These are phyloP conservation scores for Irpex sp. DNA, from an alignment of 1,284 basidiomycete species.

Conservation along the genomic window DNA sequence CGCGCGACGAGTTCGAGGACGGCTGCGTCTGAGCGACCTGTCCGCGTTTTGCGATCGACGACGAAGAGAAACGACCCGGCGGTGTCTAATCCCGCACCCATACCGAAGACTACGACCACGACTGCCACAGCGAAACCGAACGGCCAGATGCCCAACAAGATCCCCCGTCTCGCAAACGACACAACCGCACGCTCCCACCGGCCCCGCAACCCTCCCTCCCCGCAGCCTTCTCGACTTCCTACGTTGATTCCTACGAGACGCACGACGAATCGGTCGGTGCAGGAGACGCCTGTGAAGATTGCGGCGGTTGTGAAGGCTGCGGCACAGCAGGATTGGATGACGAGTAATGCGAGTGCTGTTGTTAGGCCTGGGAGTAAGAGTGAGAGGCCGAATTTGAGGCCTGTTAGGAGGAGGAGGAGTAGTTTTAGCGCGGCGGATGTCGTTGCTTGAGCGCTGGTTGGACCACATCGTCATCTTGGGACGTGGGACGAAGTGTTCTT, in stretches of 20 bases:
- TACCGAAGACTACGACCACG: constrained; percentile 6
- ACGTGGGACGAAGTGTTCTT: background rate
- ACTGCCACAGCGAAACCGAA: constrained; percentile 24
- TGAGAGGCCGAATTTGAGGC: constrained; percentile 66
- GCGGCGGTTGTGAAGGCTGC: constrained; percentile 22
- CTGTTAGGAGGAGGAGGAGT: constrained; percentile 68
- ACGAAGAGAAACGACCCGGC: constrained; percentile 42
- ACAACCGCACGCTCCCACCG: constrained; percentile 42
- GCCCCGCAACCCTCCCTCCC: constrained; percentile 45
- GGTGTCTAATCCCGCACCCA: constrained; percentile 24
- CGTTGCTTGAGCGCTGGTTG: constrained; percentile 46
- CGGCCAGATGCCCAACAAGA: constrained; percentile 66
- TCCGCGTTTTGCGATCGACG: constrained; percentile 73
- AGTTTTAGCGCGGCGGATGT: constrained; percentile 83
- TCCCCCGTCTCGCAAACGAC: constrained; percentile 64
- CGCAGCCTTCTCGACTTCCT: constrained; percentile 70
- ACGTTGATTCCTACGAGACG: constrained; percentile 60
- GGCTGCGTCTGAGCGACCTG: constrained; percentile 64
- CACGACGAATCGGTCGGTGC: constrained; percentile 42
- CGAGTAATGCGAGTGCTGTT: constrained; percentile 62
- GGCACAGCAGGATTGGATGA: constrained; percentile 65
- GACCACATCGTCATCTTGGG: background rate
- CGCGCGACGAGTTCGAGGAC: constrained; percentile 41
- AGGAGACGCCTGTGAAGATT: constrained; percentile 42
- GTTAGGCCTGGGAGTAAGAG: constrained; percentile 66